These are phyloP conservation scores for Cutaneotrichosporon mucoides DNA, from an alignment of 1,284 basidiomycete genomes.

Conservation along the genomic window DNA sequence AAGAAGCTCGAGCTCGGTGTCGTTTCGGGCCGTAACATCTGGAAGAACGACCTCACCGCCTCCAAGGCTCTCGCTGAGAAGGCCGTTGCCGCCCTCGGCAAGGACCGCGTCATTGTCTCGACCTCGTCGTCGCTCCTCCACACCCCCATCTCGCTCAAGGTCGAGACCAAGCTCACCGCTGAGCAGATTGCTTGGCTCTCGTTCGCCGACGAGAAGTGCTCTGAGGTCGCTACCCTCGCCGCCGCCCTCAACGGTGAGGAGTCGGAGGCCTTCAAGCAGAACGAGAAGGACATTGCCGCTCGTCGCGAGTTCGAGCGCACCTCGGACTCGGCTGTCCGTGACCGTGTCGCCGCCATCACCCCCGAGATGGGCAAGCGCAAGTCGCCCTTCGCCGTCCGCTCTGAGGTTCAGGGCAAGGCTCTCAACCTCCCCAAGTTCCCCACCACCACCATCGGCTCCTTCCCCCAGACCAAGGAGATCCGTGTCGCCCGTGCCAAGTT, in stretches of 20 bases:
- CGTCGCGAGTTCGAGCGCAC: constrained; percentile 94
- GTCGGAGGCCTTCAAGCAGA: constrained; percentile 71
- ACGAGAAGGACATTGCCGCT: constrained; percentile 86
- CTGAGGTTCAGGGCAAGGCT: constrained; percentile 83
- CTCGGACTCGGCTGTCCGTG: constrained; percentile 93
- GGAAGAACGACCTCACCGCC: constrained; percentile 93
- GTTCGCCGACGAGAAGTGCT: constrained; percentile 95
- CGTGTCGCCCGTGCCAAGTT: constrained; percentile 91
- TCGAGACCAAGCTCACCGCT: constrained; percentile 84
- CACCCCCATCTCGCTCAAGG: constrained; percentile 91
- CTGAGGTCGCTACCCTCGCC: constrained; percentile 85
- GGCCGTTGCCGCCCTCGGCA: constrained; percentile 74
- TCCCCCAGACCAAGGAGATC: constrained; percentile 99
- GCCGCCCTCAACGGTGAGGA: constrained; percentile 76
- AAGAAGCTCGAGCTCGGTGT: constrained; percentile 89
- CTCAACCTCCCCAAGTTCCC: constrained; percentile 95
- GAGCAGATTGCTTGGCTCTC: constrained; percentile 99
- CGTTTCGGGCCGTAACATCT: constrained; percentile 98
- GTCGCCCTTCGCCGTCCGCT: constrained; percentile 82
- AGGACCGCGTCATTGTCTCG: constrained; percentile 85
- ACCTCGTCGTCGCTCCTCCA: constrained; percentile 98
- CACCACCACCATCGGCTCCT: constrained; percentile 97
- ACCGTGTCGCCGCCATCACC: constrained; percentile 89
- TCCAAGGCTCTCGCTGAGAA: constrained; percentile 81
- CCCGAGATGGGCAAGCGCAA: constrained; percentile 84